phyloP scores from a whole-genome alignment of 805 yeast species.

The Wickerhamomyces bovis region DNA sequence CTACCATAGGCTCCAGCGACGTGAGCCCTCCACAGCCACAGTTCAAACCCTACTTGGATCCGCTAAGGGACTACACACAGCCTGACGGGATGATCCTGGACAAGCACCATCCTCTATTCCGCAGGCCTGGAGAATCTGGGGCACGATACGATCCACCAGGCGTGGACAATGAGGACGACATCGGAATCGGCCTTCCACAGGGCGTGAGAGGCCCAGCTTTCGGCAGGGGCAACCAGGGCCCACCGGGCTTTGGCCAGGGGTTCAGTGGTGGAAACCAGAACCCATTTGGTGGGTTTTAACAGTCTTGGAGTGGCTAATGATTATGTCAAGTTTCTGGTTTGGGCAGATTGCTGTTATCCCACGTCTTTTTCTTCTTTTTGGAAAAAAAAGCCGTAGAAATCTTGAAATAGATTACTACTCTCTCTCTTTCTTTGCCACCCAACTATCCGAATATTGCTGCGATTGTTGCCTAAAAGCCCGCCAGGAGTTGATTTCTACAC shows the following conservation, averaged over 20 bases:
- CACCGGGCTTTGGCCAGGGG: neutral
- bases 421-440: no score
- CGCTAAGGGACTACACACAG: conserved; percentile 19
- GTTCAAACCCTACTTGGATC: conserved; percentile 39
- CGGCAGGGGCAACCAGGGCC: neutral
- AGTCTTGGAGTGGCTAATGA: neutral
- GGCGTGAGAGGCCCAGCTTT: conserved; percentile 2
- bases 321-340: neutral
- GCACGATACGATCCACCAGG: conserved; percentile 7
- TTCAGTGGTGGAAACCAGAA: conserved; percentile 1
- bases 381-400: neutral
- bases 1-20: conserved; percentile 45
- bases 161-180: conserved; percentile 1
- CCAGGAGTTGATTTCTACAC: no score
- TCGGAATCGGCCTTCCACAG: conserved; percentile 8
- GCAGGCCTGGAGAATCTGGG: neutral
- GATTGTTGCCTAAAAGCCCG: no score
- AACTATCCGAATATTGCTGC: no score
- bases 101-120: conserved; percentile 44
- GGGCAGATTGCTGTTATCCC: neutral
- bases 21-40: conserved; percentile 44
- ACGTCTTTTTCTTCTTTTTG: neutral
- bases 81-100: conserved; percentile 50
- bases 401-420: no score
- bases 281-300: conserved; percentile 7